A percentile compares a stretch with the other conserved stretches of the same genome.
phyloP scores from a whole-genome alignment of 495 filamentous ascomycete species.

The Aspergillus affinis region DNA sequence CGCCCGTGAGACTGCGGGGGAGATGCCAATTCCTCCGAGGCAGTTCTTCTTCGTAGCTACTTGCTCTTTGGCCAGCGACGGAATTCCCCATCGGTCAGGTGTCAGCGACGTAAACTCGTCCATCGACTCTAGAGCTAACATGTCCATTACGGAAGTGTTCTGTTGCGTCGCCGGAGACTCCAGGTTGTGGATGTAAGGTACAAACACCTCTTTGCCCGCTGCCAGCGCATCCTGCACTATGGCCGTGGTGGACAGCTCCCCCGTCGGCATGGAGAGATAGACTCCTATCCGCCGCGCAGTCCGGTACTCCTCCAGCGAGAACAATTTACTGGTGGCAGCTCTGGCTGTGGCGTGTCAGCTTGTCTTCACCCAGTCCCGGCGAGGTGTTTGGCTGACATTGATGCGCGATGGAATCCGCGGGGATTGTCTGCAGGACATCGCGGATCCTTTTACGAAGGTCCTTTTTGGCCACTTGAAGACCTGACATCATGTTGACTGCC shows the following conservation, averaged over 20 bases:
- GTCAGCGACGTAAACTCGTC: constrained; percentile 73
- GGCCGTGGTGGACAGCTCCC: constrained; percentile 75
- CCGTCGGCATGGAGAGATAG: constrained; percentile 87
- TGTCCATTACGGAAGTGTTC: constrained; percentile 77
- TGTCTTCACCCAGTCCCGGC: constrained; percentile 4
- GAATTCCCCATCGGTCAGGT: constrained; percentile 89
- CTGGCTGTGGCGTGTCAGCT: constrained; percentile 49
- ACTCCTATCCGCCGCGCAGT: constrained; percentile 74
- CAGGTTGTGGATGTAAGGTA: constrained; percentile 79
- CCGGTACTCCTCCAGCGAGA: constrained; percentile 64
- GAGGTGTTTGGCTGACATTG: constrained; percentile 59
- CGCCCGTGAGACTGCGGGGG: constrained; percentile 13
- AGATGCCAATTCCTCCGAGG: constrained; percentile 52
- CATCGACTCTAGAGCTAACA: constrained; percentile 74
- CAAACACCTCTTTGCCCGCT: constrained; percentile 79
- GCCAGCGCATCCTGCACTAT: constrained; percentile 80
- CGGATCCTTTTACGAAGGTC: constrained; percentile 71
- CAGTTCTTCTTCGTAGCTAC: constrained; percentile 64
- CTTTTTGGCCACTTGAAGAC: constrained; percentile 65
- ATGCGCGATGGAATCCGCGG: constrained; percentile 53
- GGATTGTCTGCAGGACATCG: constrained; percentile 54
- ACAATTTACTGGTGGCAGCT: constrained; percentile 55
- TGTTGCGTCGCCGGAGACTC: constrained; percentile 40
- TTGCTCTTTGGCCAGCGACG: constrained; percentile 64
- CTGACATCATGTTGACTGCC: constrained; percentile 40